Evolutionary conservation across 2,329 filamentous ascomycete species (phyloP).

Genomic region (Elsinoe arachidis): DNA sequence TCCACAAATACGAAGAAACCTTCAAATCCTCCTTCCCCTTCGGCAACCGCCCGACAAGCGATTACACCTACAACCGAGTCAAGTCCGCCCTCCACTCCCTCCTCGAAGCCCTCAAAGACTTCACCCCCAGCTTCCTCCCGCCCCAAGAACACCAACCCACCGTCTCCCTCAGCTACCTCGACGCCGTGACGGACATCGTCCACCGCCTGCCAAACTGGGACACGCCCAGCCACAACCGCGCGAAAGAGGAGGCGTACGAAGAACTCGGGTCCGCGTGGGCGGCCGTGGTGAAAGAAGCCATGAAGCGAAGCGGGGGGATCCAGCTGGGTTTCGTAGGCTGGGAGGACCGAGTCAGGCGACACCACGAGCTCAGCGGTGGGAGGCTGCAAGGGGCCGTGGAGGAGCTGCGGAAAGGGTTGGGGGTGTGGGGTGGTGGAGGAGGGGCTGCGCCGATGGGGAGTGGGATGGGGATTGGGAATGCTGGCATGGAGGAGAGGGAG

Average conservation of each 20-base stretch:
- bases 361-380: conserved; percentile 79
- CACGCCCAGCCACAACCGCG: conserved; percentile 75
- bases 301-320: conserved; percentile 85
- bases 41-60: conserved; percentile 72
- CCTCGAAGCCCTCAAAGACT: conserved; percentile 84
- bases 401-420: conserved; percentile 53
- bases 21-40: conserved; percentile 75
- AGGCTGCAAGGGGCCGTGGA: conserved; percentile 72
- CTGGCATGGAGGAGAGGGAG: conserved; percentile 7
- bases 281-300: conserved; percentile 79
- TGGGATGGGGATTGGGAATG: conserved; percentile 6
- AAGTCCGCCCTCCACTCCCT: conserved; percentile 71
- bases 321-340: conserved; percentile 81
- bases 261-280: conserved; percentile 93
- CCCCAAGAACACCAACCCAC: conserved; percentile 80
- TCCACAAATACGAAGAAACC: conserved; percentile 70
- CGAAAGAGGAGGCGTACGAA: conserved; percentile 93
- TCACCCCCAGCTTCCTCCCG: conserved; percentile 89
- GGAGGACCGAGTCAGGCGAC: conserved; percentile 79
- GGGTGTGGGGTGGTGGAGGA: neutral
- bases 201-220: conserved; percentile 89
- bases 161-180: conserved; percentile 75
- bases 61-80: conserved; percentile 92
- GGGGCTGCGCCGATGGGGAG: neutral
- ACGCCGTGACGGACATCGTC: conserved; percentile 82